These are phyloP conservation scores for Coemansia sp. DNA, from an alignment of 192 early-diverging fungal species.

Conservation along the genomic window DNA sequence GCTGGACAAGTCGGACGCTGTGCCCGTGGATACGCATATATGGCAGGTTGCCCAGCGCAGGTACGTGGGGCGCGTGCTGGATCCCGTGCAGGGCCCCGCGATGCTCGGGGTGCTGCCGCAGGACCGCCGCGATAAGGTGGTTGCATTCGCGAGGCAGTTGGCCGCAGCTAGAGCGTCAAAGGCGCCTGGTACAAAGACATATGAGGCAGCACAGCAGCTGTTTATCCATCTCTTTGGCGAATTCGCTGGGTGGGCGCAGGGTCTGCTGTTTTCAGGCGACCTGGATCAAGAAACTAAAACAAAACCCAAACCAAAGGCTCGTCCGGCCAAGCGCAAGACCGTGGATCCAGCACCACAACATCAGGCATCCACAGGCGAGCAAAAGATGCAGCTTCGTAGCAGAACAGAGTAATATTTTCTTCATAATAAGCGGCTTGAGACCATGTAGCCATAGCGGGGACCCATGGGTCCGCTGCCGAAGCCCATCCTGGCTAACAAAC, in stretches of 20 bases:
- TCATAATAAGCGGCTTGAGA: conserved; percentile 41
- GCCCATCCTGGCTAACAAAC: conserved; percentile 24
- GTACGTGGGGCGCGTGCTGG: conserved; percentile 56
- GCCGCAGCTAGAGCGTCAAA: conserved; percentile 56
- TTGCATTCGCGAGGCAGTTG: conserved; percentile 28
- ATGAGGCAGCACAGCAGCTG: conserved; percentile 66
- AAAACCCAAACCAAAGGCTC: conserved; percentile 2
- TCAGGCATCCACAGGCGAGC: not conserved
- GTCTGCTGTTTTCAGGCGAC: conserved; percentile 57
- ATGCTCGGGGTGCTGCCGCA: conserved; percentile 1
- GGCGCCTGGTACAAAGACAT: conserved; percentile 63
- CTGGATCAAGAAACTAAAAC: conserved; percentile 16
- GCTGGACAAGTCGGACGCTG: conserved; percentile 75
- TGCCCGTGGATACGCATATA: conserved; percentile 95
- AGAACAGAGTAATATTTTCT: conserved; percentile 29
- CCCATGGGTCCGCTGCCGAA: conserved; percentile 18
- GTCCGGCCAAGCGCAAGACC: conserved; percentile 18
- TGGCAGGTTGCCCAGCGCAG: conserved; percentile 89
- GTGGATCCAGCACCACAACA: not conserved
- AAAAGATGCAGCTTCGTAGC: conserved; percentile 8
- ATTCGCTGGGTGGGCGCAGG: conserved; percentile 80
- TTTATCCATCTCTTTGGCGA: conserved; percentile 77
- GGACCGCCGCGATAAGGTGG: conserved; percentile 5
- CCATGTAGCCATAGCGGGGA: conserved; percentile 45
- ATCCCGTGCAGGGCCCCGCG: not conserved